Evolutionary conservation across 345 rosid genomes (phyloP).

Genomic region (Lepidium africanum): DNA sequence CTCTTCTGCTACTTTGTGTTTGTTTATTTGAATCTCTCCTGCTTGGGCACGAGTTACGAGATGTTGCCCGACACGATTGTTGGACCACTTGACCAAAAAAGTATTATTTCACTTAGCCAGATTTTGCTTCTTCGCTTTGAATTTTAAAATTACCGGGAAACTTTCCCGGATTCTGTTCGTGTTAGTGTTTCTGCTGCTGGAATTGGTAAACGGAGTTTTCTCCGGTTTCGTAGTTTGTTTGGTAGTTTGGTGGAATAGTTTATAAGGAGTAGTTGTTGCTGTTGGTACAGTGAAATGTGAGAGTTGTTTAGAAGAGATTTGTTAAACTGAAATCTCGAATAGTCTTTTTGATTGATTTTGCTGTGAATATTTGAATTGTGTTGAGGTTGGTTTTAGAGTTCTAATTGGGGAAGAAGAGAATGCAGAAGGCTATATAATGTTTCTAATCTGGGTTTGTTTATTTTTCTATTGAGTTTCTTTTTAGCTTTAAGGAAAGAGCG

Average conservation of each 20-base stretch:
- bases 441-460: slow-evolving; percentile 7
- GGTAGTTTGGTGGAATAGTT: not conserved
- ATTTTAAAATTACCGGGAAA: slow-evolving; percentile 1
- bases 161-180: not conserved
- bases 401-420: not conserved
- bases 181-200: not conserved
- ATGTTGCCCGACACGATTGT: slow-evolving; percentile 16
- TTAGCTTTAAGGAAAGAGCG: slow-evolving; percentile 3
- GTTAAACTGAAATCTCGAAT: not conserved
- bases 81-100: not conserved
- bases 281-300: not conserved
- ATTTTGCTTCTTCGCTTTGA: slow-evolving; percentile 16
- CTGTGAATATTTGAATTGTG: not conserved
- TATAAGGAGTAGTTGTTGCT: slow-evolving; percentile 11
- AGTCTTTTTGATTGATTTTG: not conserved
- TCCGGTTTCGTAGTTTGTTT: not conserved
- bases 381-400: not conserved
- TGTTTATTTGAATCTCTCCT: slow-evolving; percentile 23
- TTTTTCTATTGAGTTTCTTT: not conserved
- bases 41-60: slow-evolving; percentile 14
- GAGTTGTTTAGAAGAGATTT: slow-evolving; percentile 3
- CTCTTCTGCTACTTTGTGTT: not conserved
- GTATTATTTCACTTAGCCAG: not conserved
- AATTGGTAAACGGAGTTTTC: not conserved
- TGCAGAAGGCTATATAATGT: not conserved